Conservation (phyloP, 129 eudicot genomes). For the Scalesia atractyloides region DNA sequence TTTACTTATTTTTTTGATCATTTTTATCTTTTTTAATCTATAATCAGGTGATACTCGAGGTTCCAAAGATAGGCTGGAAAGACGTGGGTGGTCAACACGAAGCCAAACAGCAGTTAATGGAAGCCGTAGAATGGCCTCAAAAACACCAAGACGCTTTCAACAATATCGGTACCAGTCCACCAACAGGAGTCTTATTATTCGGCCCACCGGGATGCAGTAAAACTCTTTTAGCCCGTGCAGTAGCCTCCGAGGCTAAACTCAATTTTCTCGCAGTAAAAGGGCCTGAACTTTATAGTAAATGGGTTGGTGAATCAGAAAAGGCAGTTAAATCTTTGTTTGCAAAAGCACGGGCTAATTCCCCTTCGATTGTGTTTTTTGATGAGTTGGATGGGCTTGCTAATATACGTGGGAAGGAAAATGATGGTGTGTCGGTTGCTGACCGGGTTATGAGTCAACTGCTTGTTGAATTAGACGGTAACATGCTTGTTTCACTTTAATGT, state of each 20-base stretch:
- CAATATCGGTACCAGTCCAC: constrained; percentile 87
- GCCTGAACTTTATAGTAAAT: constrained; percentile 95
- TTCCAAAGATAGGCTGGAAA: constrained; percentile 90
- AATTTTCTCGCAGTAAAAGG: constrained; percentile 98
- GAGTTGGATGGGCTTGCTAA: constrained; percentile 89
- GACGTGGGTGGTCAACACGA: constrained; percentile 95
- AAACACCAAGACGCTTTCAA: constrained; percentile 81
- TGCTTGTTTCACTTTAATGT: background rate
- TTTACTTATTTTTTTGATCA: too few species aligned
- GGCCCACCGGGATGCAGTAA: constrained; percentile 99
- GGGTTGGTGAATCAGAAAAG: constrained; percentile 99
- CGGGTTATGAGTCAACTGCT: constrained; percentile 96
- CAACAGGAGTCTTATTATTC: constrained; percentile 79
- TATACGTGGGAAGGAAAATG: constrained; percentile 88
- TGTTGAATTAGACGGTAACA: constrained; percentile 91
- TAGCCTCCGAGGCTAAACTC: constrained; percentile 84
- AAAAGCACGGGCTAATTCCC: constrained; percentile 92
- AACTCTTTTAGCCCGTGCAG: constrained; percentile 96
- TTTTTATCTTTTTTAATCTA: constrained; percentile 9
- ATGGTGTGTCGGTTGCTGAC: constrained; percentile 92
- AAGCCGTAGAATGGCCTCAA: constrained; percentile 98
- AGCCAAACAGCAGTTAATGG: constrained; percentile 82
- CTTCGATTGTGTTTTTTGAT: constrained; percentile 93
- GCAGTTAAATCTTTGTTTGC: constrained; percentile 88
- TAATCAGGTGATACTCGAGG: constrained; percentile 80